Evolutionary conservation across 2,329 filamentous ascomycete species (phyloP).

Genomic region (Aspergillus fumigatiaffinis): DNA sequence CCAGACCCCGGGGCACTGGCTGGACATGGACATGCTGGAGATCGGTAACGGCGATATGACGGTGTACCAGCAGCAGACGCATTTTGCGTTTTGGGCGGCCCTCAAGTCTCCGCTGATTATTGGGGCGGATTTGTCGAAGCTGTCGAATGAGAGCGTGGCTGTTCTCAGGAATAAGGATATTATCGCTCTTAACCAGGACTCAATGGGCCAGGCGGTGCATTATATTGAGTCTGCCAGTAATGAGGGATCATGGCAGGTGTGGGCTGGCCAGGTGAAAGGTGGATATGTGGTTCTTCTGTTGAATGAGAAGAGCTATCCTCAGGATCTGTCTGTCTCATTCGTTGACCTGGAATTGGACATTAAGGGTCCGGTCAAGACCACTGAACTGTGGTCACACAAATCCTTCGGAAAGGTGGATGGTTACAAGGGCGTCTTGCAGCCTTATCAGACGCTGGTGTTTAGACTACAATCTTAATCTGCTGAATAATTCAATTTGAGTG

Average conservation of each 20-base stretch:
- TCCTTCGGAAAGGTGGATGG: not conserved
- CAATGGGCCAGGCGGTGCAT: not conserved
- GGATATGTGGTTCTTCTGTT: conserved; percentile 2
- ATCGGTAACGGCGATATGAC: conserved; percentile 45
- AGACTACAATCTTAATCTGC: not conserved
- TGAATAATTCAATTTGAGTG: too few species aligned
- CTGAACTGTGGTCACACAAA: not conserved
- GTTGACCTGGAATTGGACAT: not conserved
- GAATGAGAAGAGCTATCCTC: conserved; percentile 4
- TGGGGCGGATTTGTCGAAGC: conserved; percentile 24
- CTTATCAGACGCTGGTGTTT: conserved; percentile 4
- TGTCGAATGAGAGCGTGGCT: not conserved
- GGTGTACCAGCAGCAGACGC: conserved; percentile 27
- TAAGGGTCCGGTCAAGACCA: not conserved
- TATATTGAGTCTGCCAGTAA: not conserved
- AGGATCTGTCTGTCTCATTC: not conserved
- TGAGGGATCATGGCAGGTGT: not conserved
- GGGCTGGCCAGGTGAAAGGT: not conserved
- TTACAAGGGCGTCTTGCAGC: not conserved
- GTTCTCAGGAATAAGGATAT: conserved; percentile 1
- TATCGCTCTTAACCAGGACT: conserved; percentile 2
- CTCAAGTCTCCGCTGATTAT: conserved; percentile 45
- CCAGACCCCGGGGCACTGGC: conserved; percentile 21
- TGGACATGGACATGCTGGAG: conserved; percentile 44
- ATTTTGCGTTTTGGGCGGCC: conserved; percentile 46